Conservation (phyloP, 2,329 filamentous ascomycete species). For the Dactylellina haptotyla region DNA sequence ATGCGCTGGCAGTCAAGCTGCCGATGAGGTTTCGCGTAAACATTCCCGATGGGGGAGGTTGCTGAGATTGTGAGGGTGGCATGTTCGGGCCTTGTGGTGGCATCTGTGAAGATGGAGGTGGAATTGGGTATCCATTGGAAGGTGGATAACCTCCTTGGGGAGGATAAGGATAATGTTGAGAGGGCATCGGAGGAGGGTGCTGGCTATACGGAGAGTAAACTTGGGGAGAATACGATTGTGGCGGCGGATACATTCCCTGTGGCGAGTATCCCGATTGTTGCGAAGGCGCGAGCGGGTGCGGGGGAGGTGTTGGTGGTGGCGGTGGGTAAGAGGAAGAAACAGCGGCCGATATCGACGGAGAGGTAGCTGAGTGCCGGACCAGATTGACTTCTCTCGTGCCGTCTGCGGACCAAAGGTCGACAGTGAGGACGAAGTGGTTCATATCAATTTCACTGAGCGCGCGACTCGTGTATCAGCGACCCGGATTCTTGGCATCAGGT, state of each 20-base stretch:
- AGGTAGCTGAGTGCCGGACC: conserved; percentile 72
- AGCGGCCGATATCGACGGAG: conserved; percentile 82
- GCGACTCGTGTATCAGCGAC: conserved; percentile 7
- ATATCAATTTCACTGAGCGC: conserved; percentile 72
- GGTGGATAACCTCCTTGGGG: conserved; percentile 47
- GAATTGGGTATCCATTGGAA: conserved; percentile 48
- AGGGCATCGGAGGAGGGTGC: conserved; percentile 54
- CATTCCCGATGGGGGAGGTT: conserved; percentile 75
- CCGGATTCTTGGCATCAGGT: not conserved
- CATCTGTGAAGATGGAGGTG: conserved; percentile 51
- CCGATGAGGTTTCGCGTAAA: conserved; percentile 96
- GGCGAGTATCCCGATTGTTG: conserved; percentile 53
- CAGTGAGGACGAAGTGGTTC: conserved; percentile 74
- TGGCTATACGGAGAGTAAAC: conserved; percentile 54
- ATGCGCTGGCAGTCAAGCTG: conserved; percentile 87
- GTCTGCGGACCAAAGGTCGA: conserved; percentile 74
- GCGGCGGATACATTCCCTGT: conserved; percentile 57
- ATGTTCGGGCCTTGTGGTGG: conserved; percentile 53
- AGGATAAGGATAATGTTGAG: conserved; percentile 53
- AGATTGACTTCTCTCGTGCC: conserved; percentile 73
- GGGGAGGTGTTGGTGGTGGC: conserved; percentile 60
- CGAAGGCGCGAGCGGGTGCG: conserved; percentile 55
- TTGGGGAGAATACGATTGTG: conserved; percentile 55
- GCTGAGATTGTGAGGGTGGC: conserved; percentile 58
- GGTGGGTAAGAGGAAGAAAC: conserved; percentile 80